Base-by-base conservation (phyloP, 192 early-diverging fungal species). In the Rhizophagus prolifer region DNA sequence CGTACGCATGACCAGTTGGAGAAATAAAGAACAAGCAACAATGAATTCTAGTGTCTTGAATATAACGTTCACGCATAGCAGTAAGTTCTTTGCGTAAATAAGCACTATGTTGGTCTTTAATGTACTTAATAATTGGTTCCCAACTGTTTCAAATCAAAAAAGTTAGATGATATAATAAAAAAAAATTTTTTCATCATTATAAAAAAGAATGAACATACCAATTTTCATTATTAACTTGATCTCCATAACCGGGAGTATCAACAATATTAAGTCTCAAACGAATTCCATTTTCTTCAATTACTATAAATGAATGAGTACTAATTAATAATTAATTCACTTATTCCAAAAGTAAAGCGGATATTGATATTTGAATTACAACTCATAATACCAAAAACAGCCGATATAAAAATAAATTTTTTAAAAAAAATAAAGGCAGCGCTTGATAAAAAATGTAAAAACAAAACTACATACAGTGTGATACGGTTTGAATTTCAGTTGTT, bases 171-270 rank as follows among this genome's bases (percentile, higher is more conserved):
- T 34, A 59, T 71, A 70, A 59, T 9, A 64, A 21, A 31, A 31
- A 31, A 31, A 31, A 31, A 31, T 2, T 31, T 31, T 31, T n/a
- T n/a, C n/a, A n/a, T n/a, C n/a, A n/a, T n/a, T n/a, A n/a, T 38
- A 38, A 63, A 59, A 28, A 28, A 23, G 6, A 65, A 25, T 25
- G 47, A 44, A 44, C 83, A 73, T 79, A 94, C 94, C 97, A 98
- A 75, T 93, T 90, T 80, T 97, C 96, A 87, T 99, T 99, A 90
- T 99, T 98, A 78, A 97, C 95, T 85, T 97, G 95, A 87, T 99
- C 97, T 76, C 95, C 96, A 78, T 94, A 99, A 60, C 97, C 97
- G 59, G 97, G 97, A 67, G 97, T 99, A 80, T 99, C 97, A 58
- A 97, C 94, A 80, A 99, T 95, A 76, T 96, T 97, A 79, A 99